Evolutionary conservation across 345 rosid genomes (phyloP).

Genomic region (sweet orange (Citrus sinensis)): DNA sequence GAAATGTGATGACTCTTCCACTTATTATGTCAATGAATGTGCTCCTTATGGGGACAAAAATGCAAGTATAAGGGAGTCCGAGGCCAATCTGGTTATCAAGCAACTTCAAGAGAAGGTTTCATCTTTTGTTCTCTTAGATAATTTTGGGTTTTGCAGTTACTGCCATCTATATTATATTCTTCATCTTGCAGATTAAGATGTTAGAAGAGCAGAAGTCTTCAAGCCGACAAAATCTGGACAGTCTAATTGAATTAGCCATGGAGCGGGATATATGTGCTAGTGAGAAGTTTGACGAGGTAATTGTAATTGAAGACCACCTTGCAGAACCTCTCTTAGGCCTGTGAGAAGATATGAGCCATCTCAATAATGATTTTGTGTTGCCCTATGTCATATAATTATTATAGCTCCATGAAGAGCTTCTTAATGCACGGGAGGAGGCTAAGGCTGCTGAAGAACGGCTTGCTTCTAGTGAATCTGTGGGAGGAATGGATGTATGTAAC

Average conservation of each 20-base stretch:
- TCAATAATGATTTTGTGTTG: slow-evolving; percentile 2
- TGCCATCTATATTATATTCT: neutral
- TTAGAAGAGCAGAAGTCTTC: slow-evolving; percentile 68
- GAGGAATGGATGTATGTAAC: slow-evolving; percentile 35
- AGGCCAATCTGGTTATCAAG: slow-evolving; percentile 64
- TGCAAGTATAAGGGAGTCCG: slow-evolving; percentile 50
- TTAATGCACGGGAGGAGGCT: slow-evolving; percentile 58
- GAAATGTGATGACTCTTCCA: slow-evolving; percentile 23
- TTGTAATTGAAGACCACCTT: slow-evolving; percentile 2
- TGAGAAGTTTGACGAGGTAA: slow-evolving; percentile 76
- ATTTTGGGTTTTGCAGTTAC: neutral
- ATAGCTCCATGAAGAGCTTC: slow-evolving; percentile 64
- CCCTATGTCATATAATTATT: slow-evolving; percentile 16
- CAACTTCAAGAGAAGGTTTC: slow-evolving; percentile 90
- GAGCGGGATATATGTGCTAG: slow-evolving; percentile 52
- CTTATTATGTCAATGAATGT: slow-evolving; percentile 15
- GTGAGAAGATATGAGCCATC: neutral
- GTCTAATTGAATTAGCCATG: slow-evolving; percentile 45
- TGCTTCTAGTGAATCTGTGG: slow-evolving; percentile 38
- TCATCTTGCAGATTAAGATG: slow-evolving; percentile 48
- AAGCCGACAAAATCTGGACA: slow-evolving; percentile 65
- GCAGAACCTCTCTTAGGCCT: neutral
- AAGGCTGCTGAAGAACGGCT: slow-evolving; percentile 49
- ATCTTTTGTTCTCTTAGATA: neutral
- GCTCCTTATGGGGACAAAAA: slow-evolving; percentile 30